Evolutionary conservation across 805 yeast species (phyloP), one percentile per base, ranked within the genome.

Genomic region (Metschnikowia orientalis): DNA sequence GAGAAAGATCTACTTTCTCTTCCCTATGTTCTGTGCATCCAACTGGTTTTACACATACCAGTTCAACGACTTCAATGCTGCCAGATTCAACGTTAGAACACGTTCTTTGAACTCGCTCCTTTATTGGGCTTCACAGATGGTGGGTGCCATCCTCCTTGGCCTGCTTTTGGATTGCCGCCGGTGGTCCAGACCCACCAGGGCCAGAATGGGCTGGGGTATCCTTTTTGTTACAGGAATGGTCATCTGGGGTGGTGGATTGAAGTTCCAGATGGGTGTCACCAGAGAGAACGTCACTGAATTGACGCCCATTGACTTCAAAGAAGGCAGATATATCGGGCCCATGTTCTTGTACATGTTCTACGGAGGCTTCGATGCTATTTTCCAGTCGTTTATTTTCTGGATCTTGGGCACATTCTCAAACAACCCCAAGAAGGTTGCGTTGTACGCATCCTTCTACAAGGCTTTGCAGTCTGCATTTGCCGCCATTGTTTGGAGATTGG

Each of bases 21-120:
- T 78, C 65, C 83, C 83, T 26, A 67, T 75, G 73, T 77, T 77
- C 52, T 71, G 73, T 44, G 67, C 79, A 18, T 73, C 82, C 22
- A 77, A 77, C 61, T 77, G 78, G 78, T 77, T 75, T 60, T 75
- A 75, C 63, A 73, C 81, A 28, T 77, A 77, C 54, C 81, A 77
- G 56, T 76, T 73, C 48, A 75, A 75, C 51, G 75, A 71, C 38
- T 63, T 69, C 54, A 77, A 77, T 50, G 72, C 70, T 24, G 73
- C 71, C 13, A 59, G 71, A 30, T 77, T 77, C 57, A 75, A 70
- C 46, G 54, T 76, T 38, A 66, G 81, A 53, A 73, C 83, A 13
- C 66, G 83, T 44, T 73, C 82, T 4, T 66, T 77, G 48, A 77
- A 77, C 59, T 72, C 77, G 12, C 60, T 76, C 30, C 66, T 77